Conservation (phyloP, 805 yeast species). For the Blastobotrys terrestris region DNA sequence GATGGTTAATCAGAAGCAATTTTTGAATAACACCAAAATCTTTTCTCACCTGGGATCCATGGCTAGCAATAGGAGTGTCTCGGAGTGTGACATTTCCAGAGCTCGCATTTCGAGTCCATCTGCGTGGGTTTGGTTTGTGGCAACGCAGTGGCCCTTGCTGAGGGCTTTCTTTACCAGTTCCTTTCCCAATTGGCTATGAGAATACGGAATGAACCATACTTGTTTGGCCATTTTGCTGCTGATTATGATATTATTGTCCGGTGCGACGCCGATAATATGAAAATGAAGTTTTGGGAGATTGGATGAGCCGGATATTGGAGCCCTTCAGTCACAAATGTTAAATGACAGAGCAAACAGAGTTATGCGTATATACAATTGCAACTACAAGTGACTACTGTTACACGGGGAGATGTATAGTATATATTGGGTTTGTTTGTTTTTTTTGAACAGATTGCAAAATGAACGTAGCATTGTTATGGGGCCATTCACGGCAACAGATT, state of each 20-base stretch:
- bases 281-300: background rate
- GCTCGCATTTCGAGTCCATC: background rate
- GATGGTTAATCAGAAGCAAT: no score
- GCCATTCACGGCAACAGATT: no score
- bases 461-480: no score
- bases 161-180: slow-evolving; percentile 2
- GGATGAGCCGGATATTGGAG: background rate
- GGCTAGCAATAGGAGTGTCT: slow-evolving; percentile 11
- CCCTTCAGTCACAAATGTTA: no score
- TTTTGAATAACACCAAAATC: background rate
- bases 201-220: background rate
- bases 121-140: background rate
- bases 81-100: slow-evolving; percentile 5
- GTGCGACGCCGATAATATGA: no score
- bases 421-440: no score
- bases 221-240: background rate
- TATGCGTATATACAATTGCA: no score
- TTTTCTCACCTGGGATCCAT: slow-evolving; percentile 10
- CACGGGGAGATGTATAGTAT: no score
- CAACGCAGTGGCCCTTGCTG: background rate
- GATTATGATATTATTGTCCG: no score
- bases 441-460: no score
- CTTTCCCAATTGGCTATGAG: background rate
- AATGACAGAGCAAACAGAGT: no score
- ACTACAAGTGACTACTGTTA: no score